These are phyloP conservation scores for Akanthomyces dipterigenus DNA, from an alignment of 2,329 filamentous ascomycete species.

Conservation along the genomic window DNA sequence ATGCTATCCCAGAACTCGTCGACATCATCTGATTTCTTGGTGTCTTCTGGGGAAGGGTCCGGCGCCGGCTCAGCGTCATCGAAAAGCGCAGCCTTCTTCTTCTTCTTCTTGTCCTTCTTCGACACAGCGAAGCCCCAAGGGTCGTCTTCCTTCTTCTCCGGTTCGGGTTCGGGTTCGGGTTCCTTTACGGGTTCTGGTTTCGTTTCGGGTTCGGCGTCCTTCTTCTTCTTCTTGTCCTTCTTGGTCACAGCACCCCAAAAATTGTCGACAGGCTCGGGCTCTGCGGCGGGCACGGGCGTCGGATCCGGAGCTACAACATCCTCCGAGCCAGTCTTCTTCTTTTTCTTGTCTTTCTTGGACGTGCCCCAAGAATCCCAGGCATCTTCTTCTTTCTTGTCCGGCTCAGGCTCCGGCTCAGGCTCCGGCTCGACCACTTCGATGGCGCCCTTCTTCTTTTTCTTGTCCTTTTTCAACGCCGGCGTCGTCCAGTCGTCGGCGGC, in stretches of 20 bases:
- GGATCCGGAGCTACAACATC: constrained; percentile 5
- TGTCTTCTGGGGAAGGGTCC: constrained; percentile 10
- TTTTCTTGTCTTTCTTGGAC: constrained; percentile 28
- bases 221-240: constrained; percentile 33
- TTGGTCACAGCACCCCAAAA: constrained; percentile 16
- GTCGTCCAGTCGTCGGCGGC: constrained; percentile 19
- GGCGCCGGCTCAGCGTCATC: constrained; percentile 16
- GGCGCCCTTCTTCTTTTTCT: constrained; percentile 31
- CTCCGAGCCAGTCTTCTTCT: constrained; percentile 22
- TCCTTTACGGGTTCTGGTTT: constrained; percentile 16
- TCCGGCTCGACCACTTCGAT: constrained; percentile 19
- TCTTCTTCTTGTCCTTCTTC: constrained; percentile 20
- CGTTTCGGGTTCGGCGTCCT: constrained; percentile 22
- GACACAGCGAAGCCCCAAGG: constrained; percentile 21
- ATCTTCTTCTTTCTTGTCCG: constrained; percentile 23
- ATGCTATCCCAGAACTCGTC: constrained; percentile 19
- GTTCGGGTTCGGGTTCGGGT: constrained; percentile 17
- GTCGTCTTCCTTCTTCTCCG: constrained; percentile 24
- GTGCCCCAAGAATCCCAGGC: constrained; percentile 26
- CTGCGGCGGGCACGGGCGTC: constrained; percentile 5
- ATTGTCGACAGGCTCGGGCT: constrained; percentile 13
- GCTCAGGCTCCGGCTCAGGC: constrained; percentile 20
- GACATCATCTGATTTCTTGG: constrained; percentile 13
- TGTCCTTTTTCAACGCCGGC: constrained; percentile 27
- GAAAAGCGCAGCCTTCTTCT: constrained; percentile 15